Evolutionary conservation across 768 basidiomycete genomes (phyloP), one percentile per base, ranked within the genome.

Genomic region (Neoboletus brunneissimus): DNA sequence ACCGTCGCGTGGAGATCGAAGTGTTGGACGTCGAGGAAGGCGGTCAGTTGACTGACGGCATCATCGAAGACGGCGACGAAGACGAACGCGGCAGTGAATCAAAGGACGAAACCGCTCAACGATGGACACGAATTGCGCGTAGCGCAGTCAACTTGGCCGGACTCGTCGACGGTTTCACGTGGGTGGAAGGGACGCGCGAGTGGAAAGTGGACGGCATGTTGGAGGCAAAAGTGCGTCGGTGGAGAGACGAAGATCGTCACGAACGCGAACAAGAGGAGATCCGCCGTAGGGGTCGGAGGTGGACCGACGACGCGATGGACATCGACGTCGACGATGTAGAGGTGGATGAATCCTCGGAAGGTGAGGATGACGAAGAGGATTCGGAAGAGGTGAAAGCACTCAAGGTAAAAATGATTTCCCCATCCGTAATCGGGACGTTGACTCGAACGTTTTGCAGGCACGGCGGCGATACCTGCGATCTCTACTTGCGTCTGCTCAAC

Each of bases 41-140:
- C 1, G 75, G 73, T 12, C 83, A 86, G 56, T 65, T 80, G 27
- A 83, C 79, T 1, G 91, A 95, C 64, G 94, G 91, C 3, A 81
- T 83, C 58, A 92, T 94, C 56, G 91, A 93, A 65, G 90, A 91
- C 56, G 89, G 87, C 58, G 77, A 82, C 41, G 82, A 83, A 1
- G 82, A 81, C 34, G 77, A 72, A 16, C 69, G 64, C 22, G 59
- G 50, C 20, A 22, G 48, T 16, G 57, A 55, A 37, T 57, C 35
- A 48, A 74, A 48, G 66, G 67, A 40, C 52, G 76, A 81, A 57
- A 77, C 82, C 0, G 73, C 76, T 22, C 75, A 77, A 55, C 78
- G 95, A 13, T 96, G 91, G 91, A 83, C 82, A 44, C 78, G 96
- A 41, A 77, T 92, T 31, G 77, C 83, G 5, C 84, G 94, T 52